Conservation (phyloP, 768 basidiomycete genomes). For the Royoungia palumana region DNA sequence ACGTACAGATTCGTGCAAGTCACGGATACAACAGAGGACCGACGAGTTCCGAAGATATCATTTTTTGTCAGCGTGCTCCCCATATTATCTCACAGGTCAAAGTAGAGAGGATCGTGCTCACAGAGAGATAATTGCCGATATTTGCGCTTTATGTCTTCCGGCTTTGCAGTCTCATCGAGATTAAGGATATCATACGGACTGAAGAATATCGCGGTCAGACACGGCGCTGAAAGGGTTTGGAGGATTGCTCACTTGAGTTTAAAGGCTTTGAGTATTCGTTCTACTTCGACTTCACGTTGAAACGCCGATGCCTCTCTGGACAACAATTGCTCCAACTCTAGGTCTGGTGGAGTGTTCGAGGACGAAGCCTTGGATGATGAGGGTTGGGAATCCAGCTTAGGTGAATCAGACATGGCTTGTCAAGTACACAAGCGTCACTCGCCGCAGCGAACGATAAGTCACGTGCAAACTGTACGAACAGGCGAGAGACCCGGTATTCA, state of each 20-base stretch:
- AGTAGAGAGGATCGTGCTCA: slow-evolving; percentile 38
- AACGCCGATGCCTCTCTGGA: slow-evolving; percentile 80
- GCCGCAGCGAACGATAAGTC: neutral
- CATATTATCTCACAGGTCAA: slow-evolving; percentile 1
- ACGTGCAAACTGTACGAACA: neutral
- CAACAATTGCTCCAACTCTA: slow-evolving; percentile 76
- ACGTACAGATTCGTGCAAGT: slow-evolving; percentile 36
- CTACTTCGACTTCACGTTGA: slow-evolving; percentile 84
- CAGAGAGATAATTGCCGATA: slow-evolving; percentile 83
- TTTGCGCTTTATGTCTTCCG: slow-evolving; percentile 86
- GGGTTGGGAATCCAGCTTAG: slow-evolving; percentile 9
- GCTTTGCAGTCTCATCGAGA: slow-evolving; percentile 64
- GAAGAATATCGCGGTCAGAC: neutral
- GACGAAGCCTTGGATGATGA: slow-evolving; percentile 8
- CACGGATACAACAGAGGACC: neutral
- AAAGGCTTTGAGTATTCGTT: slow-evolving; percentile 91
- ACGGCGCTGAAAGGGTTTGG: neutral
- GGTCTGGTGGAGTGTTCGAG: slow-evolving; percentile 28
- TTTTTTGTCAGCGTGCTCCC: slow-evolving; percentile 24
- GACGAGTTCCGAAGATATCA: neutral
- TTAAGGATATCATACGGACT: slow-evolving; percentile 95
- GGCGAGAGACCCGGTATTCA: too few relatives aligned
- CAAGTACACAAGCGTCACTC: neutral
- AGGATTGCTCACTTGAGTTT: slow-evolving; percentile 77
- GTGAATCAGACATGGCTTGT: slow-evolving; percentile 23